Evolutionary conservation across 371 early-diverging fungal genomes (phyloP).

Genomic region (Mycotypha africana): DNA sequence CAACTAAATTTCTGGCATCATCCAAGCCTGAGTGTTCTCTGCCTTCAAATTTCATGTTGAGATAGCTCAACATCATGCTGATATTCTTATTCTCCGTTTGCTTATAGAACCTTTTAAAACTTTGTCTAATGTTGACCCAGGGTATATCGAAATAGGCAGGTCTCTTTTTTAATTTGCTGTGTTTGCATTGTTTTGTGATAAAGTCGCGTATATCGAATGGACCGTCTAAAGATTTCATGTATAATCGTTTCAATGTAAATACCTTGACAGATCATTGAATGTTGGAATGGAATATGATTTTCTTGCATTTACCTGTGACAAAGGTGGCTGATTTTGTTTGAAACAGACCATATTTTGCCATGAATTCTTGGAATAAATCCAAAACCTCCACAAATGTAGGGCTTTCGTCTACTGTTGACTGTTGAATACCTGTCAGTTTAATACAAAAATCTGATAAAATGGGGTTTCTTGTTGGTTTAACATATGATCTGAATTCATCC

Average conservation of each 20-base stretch:
- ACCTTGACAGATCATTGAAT: background rate
- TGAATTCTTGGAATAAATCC: conserved; percentile 35
- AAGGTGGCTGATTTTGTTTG: conserved; percentile 35
- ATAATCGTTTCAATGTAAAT: conserved; percentile 11
- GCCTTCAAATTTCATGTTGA: conserved; percentile 64
- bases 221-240: conserved; percentile 49
- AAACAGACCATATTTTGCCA: conserved; percentile 47
- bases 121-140: conserved; percentile 62
- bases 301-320: conserved; percentile 31
- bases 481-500: conserved; percentile 70
- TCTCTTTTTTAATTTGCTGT: conserved; percentile 40
- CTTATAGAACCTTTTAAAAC: conserved; percentile 46
- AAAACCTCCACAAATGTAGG: conserved; percentile 41
- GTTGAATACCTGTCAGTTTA: conserved; percentile 64
- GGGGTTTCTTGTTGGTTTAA: conserved; percentile 63
- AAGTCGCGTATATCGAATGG: conserved; percentile 84
- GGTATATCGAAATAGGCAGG: conserved; percentile 47
- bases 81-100: conserved; percentile 44
- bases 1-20: conserved; percentile 67
- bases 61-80: conserved; percentile 51
- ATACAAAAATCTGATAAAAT: conserved; percentile 67
- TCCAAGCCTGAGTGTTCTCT: conserved; percentile 77
- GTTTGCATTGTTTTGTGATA: conserved; percentile 57
- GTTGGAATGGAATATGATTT: background rate
- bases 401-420: conserved; percentile 58